Evolutionary conservation across 1,284 basidiomycete genomes (phyloP).

Genomic region (Boletus hoseneyae): DNA sequence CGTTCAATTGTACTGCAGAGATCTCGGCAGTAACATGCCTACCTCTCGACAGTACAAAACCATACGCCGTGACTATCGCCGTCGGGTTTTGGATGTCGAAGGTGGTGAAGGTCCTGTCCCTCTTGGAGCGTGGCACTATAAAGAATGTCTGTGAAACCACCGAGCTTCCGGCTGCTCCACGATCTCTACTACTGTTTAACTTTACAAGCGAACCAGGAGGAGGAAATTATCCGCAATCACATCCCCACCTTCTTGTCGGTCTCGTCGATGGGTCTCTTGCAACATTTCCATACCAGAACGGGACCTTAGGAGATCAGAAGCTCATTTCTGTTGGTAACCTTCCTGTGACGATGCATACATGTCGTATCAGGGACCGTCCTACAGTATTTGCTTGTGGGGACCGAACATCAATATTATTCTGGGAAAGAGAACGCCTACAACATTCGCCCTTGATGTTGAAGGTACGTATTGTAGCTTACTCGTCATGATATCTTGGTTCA

Average conservation of each 20-base stretch:
- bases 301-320: conserved; percentile 51
- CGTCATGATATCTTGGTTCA: conserved; percentile 1
- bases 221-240: conserved; percentile 35
- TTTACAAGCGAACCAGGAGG: conserved; percentile 43
- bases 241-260: conserved; percentile 71
- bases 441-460: conserved; percentile 74
- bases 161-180: conserved; percentile 56
- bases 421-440: conserved; percentile 62
- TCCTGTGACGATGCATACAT: conserved; percentile 60
- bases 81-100: conserved; percentile 80
- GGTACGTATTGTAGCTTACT: conserved; percentile 39
- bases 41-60: conserved; percentile 47
- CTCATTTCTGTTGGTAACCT: conserved; percentile 63
- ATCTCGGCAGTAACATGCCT: conserved; percentile 65
- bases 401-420: conserved; percentile 61
- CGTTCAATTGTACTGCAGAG: conserved; percentile 35
- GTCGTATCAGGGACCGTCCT: conserved; percentile 46
- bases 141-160: conserved; percentile 42
- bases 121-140: conserved; percentile 25
- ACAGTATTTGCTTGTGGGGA: conserved; percentile 65
- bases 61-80: conserved; percentile 48
- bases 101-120: conserved; percentile 55
- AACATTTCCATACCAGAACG: conserved; percentile 47
- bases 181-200: conserved; percentile 68
- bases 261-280: conserved; percentile 79